These are phyloP conservation scores for Camelina hispida DNA, from an alignment of 345 rosid species.

Conservation along the genomic window DNA sequence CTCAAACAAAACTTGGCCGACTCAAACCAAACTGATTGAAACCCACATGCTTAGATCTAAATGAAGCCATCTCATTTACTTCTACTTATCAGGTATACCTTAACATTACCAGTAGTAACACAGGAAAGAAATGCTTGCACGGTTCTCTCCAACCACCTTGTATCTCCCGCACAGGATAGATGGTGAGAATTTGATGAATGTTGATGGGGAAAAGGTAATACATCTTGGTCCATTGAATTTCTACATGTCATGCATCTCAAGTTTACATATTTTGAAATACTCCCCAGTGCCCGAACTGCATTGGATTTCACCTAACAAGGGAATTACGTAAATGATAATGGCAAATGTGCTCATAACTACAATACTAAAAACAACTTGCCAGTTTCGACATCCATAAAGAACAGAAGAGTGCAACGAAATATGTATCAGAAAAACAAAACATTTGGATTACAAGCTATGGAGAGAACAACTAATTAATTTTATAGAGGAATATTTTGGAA, in stretches of 20 bases:
- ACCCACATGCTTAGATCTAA: slow-evolving; percentile 14
- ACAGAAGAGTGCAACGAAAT: slow-evolving; percentile 1
- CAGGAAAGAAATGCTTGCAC: slow-evolving; percentile 96
- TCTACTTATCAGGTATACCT: slow-evolving; percentile 55
- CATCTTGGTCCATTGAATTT: slow-evolving; percentile 33
- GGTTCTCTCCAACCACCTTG: slow-evolving; percentile 66
- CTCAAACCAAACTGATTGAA: slow-evolving; percentile 20
- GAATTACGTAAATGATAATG: slow-evolving; percentile 19
- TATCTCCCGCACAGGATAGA: slow-evolving; percentile 46
- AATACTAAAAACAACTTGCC: slow-evolving; percentile 12
- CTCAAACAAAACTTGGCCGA: slow-evolving; percentile 5
- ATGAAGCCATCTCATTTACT: slow-evolving; percentile 17
- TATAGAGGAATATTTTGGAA: neutral
- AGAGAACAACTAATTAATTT: slow-evolving; percentile 13
- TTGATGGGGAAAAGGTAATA: slow-evolving; percentile 38
- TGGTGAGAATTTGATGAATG: slow-evolving; percentile 31
- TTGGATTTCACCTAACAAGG: slow-evolving; percentile 68
- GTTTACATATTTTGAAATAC: slow-evolving; percentile 66
- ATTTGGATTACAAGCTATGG: neutral
- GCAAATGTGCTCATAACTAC: slow-evolving; percentile 27
- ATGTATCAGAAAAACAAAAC: slow-evolving; percentile 22
- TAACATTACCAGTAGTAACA: slow-evolving; percentile 93
- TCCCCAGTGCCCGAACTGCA: slow-evolving; percentile 94
- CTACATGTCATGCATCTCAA: slow-evolving; percentile 46
- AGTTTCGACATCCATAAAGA: slow-evolving; percentile 7